Percentiles rank a stretch among this genome's conserved stretches.
phyloP scores from a whole-genome alignment of 352 stramenopile species.

The Pilasporangium apinafurcum region DNA sequence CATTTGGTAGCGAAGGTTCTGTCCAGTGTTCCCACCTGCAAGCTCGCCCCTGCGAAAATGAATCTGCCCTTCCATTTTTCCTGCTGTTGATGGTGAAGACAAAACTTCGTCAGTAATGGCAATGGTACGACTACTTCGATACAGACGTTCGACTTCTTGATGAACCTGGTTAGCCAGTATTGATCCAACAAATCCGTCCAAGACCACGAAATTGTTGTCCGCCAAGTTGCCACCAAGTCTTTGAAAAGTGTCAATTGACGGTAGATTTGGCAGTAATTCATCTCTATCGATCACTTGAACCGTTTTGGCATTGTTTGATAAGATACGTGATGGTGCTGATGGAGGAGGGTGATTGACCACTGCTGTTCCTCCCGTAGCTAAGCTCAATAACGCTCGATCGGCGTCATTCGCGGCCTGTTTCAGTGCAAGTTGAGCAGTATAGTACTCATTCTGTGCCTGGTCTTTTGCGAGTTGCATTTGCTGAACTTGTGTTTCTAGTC shows the following conservation, averaged over 20 bases:
- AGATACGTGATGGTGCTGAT: background rate
- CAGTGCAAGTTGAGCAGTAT: slow-evolving; percentile 13
- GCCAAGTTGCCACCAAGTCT: slow-evolving; percentile 8
- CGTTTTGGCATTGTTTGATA: slow-evolving; percentile 1
- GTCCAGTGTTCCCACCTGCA: slow-evolving; percentile 31
- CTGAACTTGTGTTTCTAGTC: slow-evolving; percentile 16
- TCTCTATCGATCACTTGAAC: slow-evolving; percentile 3
- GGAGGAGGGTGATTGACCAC: background rate
- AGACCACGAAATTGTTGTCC: slow-evolving; percentile 14
- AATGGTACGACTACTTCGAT: too few species aligned
- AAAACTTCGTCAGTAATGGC: too few species aligned
- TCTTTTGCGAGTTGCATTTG: slow-evolving; percentile 12
- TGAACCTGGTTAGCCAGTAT: slow-evolving; percentile 8
- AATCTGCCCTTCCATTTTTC: slow-evolving; percentile 5
- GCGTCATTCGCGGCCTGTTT: slow-evolving; percentile 20
- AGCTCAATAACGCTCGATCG: slow-evolving; percentile 23
- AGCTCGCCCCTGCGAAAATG: slow-evolving; percentile 26
- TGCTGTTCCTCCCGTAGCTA: slow-evolving; percentile 12
- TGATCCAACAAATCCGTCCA: slow-evolving; percentile 24
- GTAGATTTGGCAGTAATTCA: slow-evolving; percentile 16
- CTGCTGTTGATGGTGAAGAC: slow-evolving; percentile 1
- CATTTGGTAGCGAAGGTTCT: slow-evolving; percentile 42
- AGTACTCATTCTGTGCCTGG: slow-evolving; percentile 18
- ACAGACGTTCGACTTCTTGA: slow-evolving; percentile 13
- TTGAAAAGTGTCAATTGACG: slow-evolving; percentile 6